phyloP scores from a whole-genome alignment of 352 stramenopile genomes.

The Pythium phragmitis region DNA sequence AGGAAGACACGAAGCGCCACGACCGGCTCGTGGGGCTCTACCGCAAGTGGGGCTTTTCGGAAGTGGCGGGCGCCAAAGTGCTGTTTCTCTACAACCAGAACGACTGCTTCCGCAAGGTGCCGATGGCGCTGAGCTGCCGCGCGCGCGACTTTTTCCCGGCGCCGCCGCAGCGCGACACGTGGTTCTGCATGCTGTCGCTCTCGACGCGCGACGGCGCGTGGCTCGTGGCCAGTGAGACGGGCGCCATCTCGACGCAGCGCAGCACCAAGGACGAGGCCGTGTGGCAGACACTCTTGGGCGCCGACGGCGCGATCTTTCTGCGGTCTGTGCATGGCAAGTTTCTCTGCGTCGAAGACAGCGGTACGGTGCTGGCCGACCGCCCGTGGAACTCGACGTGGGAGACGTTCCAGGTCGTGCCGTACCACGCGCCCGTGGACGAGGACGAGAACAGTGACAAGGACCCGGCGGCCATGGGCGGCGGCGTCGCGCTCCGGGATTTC shows the following conservation, averaged over 20 bases:
- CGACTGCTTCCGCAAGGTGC: slow-evolving; percentile 83
- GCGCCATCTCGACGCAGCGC: slow-evolving; percentile 36
- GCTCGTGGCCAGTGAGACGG: slow-evolving; percentile 67
- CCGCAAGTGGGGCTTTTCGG: slow-evolving; percentile 61
- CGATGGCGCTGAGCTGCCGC: slow-evolving; percentile 59
- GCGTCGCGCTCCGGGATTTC: slow-evolving; percentile 73
- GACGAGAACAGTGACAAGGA: neutral
- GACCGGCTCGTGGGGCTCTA: slow-evolving; percentile 72
- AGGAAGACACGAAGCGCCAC: slow-evolving; percentile 37
- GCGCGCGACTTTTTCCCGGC: slow-evolving; percentile 45
- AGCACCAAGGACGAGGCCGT: slow-evolving; percentile 36
- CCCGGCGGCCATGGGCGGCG: slow-evolving; percentile 15
- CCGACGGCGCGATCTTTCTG: slow-evolving; percentile 60
- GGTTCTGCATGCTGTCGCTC: slow-evolving; percentile 81
- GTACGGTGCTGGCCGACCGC: slow-evolving; percentile 67
- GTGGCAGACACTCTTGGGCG: slow-evolving; percentile 74
- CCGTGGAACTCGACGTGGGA: slow-evolving; percentile 84
- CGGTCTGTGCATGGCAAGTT: slow-evolving; percentile 83
- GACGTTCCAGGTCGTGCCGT: slow-evolving; percentile 81
- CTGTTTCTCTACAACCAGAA: slow-evolving; percentile 85
- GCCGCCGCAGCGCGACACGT: slow-evolving; percentile 40
- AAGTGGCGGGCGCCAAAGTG: slow-evolving; percentile 56
- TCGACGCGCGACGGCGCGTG: slow-evolving; percentile 63
- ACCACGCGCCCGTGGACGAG: slow-evolving; percentile 26
- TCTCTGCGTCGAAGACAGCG: slow-evolving; percentile 76